Percentiles rank a stretch among this genome's conserved stretches.
These are phyloP conservation scores for Neurospora sp. DNA, from an alignment of 2,329 filamentous ascomycete species.

Conservation along the genomic window DNA sequence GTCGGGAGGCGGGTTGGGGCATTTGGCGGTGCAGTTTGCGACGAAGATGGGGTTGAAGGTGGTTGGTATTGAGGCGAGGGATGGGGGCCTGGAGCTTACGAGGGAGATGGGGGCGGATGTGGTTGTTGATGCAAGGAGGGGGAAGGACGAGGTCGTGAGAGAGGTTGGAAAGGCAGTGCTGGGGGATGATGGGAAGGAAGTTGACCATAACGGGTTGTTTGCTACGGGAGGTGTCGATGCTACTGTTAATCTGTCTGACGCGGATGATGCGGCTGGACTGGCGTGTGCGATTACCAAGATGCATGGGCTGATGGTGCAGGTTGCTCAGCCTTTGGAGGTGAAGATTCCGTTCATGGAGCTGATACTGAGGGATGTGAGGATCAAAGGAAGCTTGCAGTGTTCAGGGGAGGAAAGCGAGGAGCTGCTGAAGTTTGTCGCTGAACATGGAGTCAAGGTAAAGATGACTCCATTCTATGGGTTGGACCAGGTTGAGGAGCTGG, in stretches of 20 bases:
- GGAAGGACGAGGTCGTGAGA: slow-evolving; percentile 35
- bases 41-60: slow-evolving; percentile 39
- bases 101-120: slow-evolving; percentile 37
- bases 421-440: slow-evolving; percentile 37
- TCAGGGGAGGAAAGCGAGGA: slow-evolving; percentile 32
- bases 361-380: slow-evolving; percentile 41
- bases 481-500: slow-evolving; percentile 38
- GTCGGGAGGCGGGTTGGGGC: slow-evolving; percentile 41
- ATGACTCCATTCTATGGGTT: slow-evolving; percentile 43
- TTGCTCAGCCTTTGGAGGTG: slow-evolving; percentile 39
- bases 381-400: slow-evolving; percentile 36
- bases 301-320: slow-evolving; percentile 48
- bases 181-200: slow-evolving; percentile 38
- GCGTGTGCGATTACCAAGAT: slow-evolving; percentile 47
- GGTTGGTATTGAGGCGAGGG: slow-evolving; percentile 43
- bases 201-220: slow-evolving; percentile 39
- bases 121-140: slow-evolving; percentile 40
- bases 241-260: slow-evolving; percentile 44
- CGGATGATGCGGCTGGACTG: slow-evolving; percentile 35
- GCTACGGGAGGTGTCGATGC: slow-evolving; percentile 43
- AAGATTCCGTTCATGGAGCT: slow-evolving; percentile 33
- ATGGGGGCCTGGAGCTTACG: slow-evolving; percentile 40
- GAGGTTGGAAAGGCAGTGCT: slow-evolving; percentile 38
- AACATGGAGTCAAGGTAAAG: slow-evolving; percentile 36
- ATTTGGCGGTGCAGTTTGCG: slow-evolving; percentile 40